phyloP scores from a whole-genome alignment of 495 filamentous ascomycete genomes.

The Hyphodiscus hymeniophilus region DNA sequence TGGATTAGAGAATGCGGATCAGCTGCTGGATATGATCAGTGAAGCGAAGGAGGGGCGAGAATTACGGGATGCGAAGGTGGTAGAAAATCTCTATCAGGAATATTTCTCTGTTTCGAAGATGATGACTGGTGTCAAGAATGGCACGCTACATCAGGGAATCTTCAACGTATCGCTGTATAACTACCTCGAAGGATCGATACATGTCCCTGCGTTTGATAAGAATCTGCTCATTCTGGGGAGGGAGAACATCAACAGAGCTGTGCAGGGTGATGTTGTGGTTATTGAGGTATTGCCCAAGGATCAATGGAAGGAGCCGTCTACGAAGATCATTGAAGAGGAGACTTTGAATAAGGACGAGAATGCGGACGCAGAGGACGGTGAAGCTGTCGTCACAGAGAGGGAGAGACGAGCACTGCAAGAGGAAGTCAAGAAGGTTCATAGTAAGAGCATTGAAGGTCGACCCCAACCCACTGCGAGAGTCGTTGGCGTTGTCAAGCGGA shows the following conservation, averaged over 20 bases:
- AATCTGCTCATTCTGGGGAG: conserved; percentile 82
- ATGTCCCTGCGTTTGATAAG: conserved; percentile 83
- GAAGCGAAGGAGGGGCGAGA: conserved; percentile 59
- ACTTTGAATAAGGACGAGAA: conserved; percentile 89
- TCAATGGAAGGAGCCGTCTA: conserved; percentile 93
- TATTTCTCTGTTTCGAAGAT: conserved; percentile 88
- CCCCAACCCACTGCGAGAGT: conserved; percentile 89
- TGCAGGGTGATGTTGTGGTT: conserved; percentile 85
- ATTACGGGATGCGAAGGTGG: conserved; percentile 49
- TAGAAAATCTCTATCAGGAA: conserved; percentile 70
- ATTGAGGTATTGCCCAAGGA: conserved; percentile 87
- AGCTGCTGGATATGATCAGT: conserved; percentile 91
- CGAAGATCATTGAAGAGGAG: conserved; percentile 93
- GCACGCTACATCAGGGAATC: conserved; percentile 82
- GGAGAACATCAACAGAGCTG: conserved; percentile 91
- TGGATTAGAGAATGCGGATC: conserved; percentile 72
- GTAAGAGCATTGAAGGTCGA: conserved; percentile 64
- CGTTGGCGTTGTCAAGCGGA: conserved; percentile 86
- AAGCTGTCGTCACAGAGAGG: conserved; percentile 70
- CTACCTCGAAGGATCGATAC: conserved; percentile 86
- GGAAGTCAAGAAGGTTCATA: conserved; percentile 80
- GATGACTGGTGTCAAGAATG: conserved; percentile 82
- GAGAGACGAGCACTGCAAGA: conserved; percentile 82
- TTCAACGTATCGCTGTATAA: conserved; percentile 98
- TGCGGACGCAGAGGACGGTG: conserved; percentile 63